Base-by-base conservation (phyloP, 768 basidiomycete species). In the Boletus insuetus region DNA sequence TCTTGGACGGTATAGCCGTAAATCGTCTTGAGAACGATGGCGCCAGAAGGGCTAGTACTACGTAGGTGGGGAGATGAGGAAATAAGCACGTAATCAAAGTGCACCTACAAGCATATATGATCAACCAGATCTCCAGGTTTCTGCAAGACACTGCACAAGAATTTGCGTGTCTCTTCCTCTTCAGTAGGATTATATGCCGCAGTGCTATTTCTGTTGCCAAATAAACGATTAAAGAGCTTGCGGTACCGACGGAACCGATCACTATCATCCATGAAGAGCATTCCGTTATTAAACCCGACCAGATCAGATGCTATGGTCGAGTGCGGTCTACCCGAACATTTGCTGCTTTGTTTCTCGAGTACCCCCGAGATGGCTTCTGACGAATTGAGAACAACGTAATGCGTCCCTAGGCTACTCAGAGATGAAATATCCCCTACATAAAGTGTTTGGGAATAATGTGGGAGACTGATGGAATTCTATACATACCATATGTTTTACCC, bases 401-500 rank as follows among this genome's bases (percentile, higher is more conserved):
- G 73, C 50, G 77, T 76, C 24, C 77, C 75, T 22, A 84, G 65
- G 24, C 81, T 54, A 37, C 12, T 64, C 3, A 64, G 24, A 14
- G 55, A 52, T 9, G 43, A 55, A 29, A 69, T 53, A 12, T 52
- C 56, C 13, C 66, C 66, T 69, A 4, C 6, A 65, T 66, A 24
- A 31, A 26, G 44, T 10, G 32, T 1, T 40, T 51, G 20, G 47
- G 14, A 6, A 42, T 5, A 22, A 10, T 14, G 19, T 31, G n/a
- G 24, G 12, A 31, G 17, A 43, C 43, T 17, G 12, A 31, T 17
- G 17, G 2, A 6, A 38, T 38, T 37, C 26, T 26, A 8, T 16
- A 60, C 73, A 34, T 58, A 77, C 84, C 84, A 58, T 77, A 85
- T 65, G 69, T 69, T 57, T 81, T 76, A 5, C 80, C 76, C 78